Base-by-base conservation (phyloP, 768 basidiomycete genomes). In the Cyathus striatus region DNA sequence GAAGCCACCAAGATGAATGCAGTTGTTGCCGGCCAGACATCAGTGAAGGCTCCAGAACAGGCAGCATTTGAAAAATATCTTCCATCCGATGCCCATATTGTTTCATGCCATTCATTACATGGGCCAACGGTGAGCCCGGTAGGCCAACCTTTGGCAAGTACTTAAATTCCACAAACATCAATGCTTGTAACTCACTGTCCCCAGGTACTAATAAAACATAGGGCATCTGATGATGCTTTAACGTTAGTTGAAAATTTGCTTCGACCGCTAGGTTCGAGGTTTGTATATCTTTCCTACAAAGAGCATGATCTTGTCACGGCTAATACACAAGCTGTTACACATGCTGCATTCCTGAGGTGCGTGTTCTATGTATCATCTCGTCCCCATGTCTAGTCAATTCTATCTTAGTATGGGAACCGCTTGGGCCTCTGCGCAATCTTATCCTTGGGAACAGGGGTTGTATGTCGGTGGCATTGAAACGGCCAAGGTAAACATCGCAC, bases 401-500 rank as follows among this genome's bases (percentile, higher is more conserved):
- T 21, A 23, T 34, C 20, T 38, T 32, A 98, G 96, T 50, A 99
- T 99, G 96, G 96, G 96, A 6, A 95, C 92, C 0, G 96, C 96
- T 0, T 99, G 96, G 96, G 77, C 79, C 25, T 74, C 77, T 26
- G 72, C 81, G 7, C 64, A 69, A 6, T 71, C 75, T 17, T 98
- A 96, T 60, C 96, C 96, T 3, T 98, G 96, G 96, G 95, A 97
- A 63, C 79, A 86, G 30, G 89, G 90, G 1, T 81, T 88, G 38
- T 98, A 98, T 63, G 90, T 96, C 23, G 90, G 93, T 18, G 96
- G 96, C 0, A 93, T 99, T 53, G 96, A 99, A 62, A 94, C 91
- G 1, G 92, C 92, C 53, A 99, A 99, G 66, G 93, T 92, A 54
- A 99, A 99, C 72, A 86, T 97, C 62, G 83, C 88, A 49, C 78